Evolutionary conservation across 306 rosid genomes (phyloP).

Genomic region (Pyrus betulifolia): DNA sequence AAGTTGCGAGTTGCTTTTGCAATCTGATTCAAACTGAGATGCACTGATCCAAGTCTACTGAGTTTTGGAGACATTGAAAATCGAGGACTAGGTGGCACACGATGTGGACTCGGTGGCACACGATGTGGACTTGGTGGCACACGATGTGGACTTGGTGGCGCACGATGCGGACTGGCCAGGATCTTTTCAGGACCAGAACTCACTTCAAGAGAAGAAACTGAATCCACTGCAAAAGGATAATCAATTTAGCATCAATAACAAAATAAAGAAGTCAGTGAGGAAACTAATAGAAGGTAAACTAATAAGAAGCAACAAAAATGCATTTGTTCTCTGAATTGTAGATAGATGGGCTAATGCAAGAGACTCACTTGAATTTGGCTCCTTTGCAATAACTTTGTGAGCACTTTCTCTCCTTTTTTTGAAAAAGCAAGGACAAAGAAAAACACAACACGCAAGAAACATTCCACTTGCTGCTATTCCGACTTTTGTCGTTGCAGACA

Average conservation of each 20-base stretch:
- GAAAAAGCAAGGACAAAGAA: slow-evolving; percentile 74
- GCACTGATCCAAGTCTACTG: slow-evolving; percentile 62
- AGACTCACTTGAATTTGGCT: slow-evolving; percentile 64
- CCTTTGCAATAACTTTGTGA: slow-evolving; percentile 46
- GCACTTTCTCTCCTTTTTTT: slow-evolving; percentile 39
- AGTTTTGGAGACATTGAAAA: slow-evolving; percentile 68
- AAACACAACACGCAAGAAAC: slow-evolving; percentile 53
- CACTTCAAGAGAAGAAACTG: slow-evolving; percentile 48
- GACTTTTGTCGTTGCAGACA: slow-evolving; percentile 12
- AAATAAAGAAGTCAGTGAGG: not conserved
- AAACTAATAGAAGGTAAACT: not conserved
- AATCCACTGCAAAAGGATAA: slow-evolving; percentile 48
- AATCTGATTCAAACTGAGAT: slow-evolving; percentile 69
- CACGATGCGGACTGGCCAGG: slow-evolving; percentile 66
- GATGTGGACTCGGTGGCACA: slow-evolving; percentile 76
- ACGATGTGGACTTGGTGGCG: slow-evolving; percentile 28
- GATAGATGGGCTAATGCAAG: slow-evolving; percentile 4
- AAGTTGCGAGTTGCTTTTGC: slow-evolving; percentile 70
- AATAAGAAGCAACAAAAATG: not conserved
- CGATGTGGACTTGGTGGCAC: slow-evolving; percentile 82
- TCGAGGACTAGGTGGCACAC: slow-evolving; percentile 88
- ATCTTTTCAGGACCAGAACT: slow-evolving; percentile 47
- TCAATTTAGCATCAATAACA: slow-evolving; percentile 9
- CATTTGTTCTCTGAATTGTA: not conserved
- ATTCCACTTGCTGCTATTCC: slow-evolving; percentile 54